Evolutionary conservation across 2,329 filamentous ascomycete species (phyloP), one percentile per base, ranked within the genome.

Genomic region (Ophiostoma perfectum): DNA sequence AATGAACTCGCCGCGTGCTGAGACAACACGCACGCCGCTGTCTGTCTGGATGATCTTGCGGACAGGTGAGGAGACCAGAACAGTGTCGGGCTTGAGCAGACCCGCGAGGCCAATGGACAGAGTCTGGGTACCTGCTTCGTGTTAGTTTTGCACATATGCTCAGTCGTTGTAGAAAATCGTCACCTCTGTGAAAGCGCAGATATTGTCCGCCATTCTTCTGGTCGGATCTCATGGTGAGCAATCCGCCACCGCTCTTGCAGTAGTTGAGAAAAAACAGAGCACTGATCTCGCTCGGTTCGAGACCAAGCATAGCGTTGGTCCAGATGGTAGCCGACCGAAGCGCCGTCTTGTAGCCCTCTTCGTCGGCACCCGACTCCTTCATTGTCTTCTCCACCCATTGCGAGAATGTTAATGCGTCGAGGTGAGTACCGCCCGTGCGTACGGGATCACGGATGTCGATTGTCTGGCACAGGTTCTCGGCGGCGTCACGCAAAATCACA

Each of bases 211-310:
- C 85, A 58, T 79, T 72, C 68, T 83, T 81, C 36, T 77, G 73
- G 72, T 87, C 84, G 0, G 83, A 84, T 0, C 82, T 77, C 79
- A 87, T 83, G 62, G 80, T 76, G 69, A 83, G 69, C 2, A 87
- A 75, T 0, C 86, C 85, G 4, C 80, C 80, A 2, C 82, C 82
- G 11, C 78, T 80, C 71, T 81, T 82, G 77, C 81, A 83, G 75
- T 87, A 86, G 72, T 84, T 78, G 36, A 88, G 76, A 72, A 87
- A 85, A 72, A 77, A 86, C 1, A 84, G 73, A 0, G 84, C 83
- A 6, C 79, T 82, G 4, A 85, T 72, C 12, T 86, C 82, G 1
- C 67, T 69, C 0, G 83, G 79, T 45, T 85, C 81, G 0, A 80
- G 74, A 1, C 84, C 84, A 1, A 85, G 75, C 80, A 72, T 70